These are phyloP conservation scores for Mucor mucedo DNA, from an alignment of 371 early-diverging fungal genomes.

Conservation along the genomic window DNA sequence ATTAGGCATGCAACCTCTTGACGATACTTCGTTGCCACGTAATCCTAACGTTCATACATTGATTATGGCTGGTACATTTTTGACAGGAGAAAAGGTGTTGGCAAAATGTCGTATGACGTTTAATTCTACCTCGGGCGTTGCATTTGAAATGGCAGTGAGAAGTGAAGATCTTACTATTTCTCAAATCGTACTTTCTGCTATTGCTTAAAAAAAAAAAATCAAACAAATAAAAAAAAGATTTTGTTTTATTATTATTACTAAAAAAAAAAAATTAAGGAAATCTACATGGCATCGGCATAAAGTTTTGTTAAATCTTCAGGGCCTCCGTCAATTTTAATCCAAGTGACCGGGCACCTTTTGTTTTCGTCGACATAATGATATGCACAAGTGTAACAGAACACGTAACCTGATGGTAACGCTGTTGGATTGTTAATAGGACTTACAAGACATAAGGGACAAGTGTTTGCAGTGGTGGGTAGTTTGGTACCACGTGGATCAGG, in stretches of 20 bases:
- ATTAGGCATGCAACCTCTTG: conserved; percentile 85
- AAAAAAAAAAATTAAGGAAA: background rate
- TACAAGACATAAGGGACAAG: conserved; percentile 80
- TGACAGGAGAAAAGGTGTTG: conserved; percentile 77
- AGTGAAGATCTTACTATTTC: conserved; percentile 71
- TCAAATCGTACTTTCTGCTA: conserved; percentile 75
- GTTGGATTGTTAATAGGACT: conserved; percentile 83
- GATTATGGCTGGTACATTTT: conserved; percentile 83
- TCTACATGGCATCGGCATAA: conserved; percentile 56
- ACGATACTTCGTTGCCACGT: conserved; percentile 73
- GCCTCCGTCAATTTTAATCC: conserved; percentile 46
- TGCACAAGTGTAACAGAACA: conserved; percentile 85
- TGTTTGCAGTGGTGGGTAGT: conserved; percentile 70
- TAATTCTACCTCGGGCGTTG: conserved; percentile 81
- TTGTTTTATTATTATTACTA: background rate
- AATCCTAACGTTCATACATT: conserved; percentile 87
- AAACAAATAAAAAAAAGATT: conserved; percentile 6
- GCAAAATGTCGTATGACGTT: conserved; percentile 90
- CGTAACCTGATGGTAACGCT: conserved; percentile 80
- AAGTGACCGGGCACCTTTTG: conserved; percentile 76
- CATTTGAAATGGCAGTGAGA: conserved; percentile 90
- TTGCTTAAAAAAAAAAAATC: conserved; percentile 53
- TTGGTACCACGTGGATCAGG: conserved; percentile 81
- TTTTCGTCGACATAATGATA: conserved; percentile 69
- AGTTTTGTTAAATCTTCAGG: conserved; percentile 62